Evolutionary conservation across 257 asterid genomes (phyloP).

Genomic region (Thymus mandschuricus): DNA sequence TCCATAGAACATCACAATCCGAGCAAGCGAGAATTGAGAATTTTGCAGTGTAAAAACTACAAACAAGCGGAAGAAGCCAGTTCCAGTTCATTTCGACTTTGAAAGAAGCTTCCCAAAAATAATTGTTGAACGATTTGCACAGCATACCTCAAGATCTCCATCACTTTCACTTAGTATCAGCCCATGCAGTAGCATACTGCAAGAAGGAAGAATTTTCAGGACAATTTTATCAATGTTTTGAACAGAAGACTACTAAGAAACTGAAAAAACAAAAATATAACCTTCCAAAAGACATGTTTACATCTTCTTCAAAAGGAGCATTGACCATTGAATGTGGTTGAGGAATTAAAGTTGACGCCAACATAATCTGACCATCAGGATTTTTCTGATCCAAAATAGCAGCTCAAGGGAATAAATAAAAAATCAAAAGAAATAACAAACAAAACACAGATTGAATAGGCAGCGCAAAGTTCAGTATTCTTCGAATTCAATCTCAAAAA

Average conservation of each 20-base stretch:
- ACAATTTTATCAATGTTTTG: constrained; percentile 29
- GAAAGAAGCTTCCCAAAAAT: neutral
- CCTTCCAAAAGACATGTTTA: constrained; percentile 98
- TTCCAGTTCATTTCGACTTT: constrained; percentile 18
- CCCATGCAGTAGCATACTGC: constrained; percentile 97
- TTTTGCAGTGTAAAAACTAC: neutral
- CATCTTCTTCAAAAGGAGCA: constrained; percentile 84
- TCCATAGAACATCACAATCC: constrained; percentile 2
- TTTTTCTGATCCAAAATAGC: constrained; percentile 59
- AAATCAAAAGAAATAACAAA: constrained; percentile 12
- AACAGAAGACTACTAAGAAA: constrained; percentile 21
- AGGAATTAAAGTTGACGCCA: constrained; percentile 85
- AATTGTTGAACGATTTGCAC: constrained; percentile 6
- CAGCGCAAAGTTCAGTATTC: neutral
- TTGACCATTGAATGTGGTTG: constrained; percentile 68
- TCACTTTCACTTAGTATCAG: constrained; percentile 74
- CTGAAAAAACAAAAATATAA: constrained; percentile 25
- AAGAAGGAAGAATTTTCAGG: constrained; percentile 31
- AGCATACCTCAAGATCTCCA: constrained; percentile 91
- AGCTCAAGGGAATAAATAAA: constrained; percentile 20
- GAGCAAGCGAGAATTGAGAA: constrained; percentile 1
- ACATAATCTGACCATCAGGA: constrained; percentile 87
- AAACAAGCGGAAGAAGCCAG: neutral
- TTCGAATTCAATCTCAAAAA: constrained; percentile 1
- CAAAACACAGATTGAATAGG: constrained; percentile 11